These are phyloP conservation scores for Globisporangium yorkense DNA, from an alignment of 352 stramenopile species.

Conservation along the genomic window DNA sequence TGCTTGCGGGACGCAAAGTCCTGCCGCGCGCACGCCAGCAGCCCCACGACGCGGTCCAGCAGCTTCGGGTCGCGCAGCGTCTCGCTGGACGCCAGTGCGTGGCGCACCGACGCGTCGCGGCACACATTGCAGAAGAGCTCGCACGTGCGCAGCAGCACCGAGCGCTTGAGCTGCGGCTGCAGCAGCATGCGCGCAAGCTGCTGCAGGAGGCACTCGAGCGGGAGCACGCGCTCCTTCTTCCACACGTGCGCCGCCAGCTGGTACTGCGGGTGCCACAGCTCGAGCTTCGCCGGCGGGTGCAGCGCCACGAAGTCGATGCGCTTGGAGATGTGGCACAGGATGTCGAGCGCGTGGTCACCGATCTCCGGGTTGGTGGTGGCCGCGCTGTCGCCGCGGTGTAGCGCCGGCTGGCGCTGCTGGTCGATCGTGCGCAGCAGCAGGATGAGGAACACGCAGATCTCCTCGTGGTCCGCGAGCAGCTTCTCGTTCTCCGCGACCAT, in stretches of 20 bases:
- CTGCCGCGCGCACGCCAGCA: constrained; percentile 44
- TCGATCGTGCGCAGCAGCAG: constrained; percentile 38
- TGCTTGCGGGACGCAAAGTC: constrained; percentile 38
- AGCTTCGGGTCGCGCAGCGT: constrained; percentile 36
- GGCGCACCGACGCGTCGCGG: constrained; percentile 43
- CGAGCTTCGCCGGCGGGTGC: constrained; percentile 41
- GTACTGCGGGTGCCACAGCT: constrained; percentile 57
- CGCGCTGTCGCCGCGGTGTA: too few species aligned
- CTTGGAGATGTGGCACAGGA: constrained; percentile 62
- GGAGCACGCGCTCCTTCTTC: constrained; percentile 49
- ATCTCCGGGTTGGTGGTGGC: constrained; percentile 24
- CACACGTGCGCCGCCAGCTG: constrained; percentile 55
- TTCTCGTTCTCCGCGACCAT: constrained; percentile 71
- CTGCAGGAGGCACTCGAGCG: constrained; percentile 59
- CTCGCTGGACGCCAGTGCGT: constrained; percentile 32
- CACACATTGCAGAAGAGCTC: constrained; percentile 59
- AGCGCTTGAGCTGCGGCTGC: constrained; percentile 30
- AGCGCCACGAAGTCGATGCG: constrained; percentile 66
- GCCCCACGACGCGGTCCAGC: constrained; percentile 42
- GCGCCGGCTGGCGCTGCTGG: constrained; percentile 3
- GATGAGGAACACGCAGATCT: constrained; percentile 59
- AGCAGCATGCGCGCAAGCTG: constrained; percentile 38
- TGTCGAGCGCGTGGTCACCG: constrained; percentile 68
- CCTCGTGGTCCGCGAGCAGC: constrained; percentile 55
- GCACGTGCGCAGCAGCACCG: constrained; percentile 52